phyloP scores from a whole-genome alignment of 176 grass and related monocot species.

The Musa acuminata region DNA sequence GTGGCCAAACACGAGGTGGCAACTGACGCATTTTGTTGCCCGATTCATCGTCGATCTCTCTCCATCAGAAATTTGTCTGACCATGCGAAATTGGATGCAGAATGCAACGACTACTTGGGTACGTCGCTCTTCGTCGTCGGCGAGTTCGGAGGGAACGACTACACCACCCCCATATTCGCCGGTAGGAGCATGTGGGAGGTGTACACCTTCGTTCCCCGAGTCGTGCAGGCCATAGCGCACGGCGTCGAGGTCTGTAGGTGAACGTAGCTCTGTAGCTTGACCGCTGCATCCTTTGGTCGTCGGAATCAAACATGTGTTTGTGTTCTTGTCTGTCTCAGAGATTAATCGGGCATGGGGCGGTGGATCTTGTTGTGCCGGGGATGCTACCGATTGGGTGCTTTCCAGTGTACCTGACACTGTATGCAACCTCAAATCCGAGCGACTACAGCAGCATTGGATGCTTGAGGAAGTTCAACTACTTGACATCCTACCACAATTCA shows the following conservation, averaged over 20 bases:
- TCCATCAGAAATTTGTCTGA: not conserved
- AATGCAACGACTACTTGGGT: constrained; percentile 53
- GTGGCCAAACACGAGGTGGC: constrained; percentile 51
- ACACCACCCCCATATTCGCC: constrained; percentile 59
- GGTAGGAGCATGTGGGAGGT: constrained; percentile 40
- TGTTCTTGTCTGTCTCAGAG: constrained; percentile 25
- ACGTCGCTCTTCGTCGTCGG: constrained; percentile 65
- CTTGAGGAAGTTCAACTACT: constrained; percentile 52
- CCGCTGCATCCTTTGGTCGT: too few species aligned
- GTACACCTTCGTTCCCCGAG: constrained; percentile 60
- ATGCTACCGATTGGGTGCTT: constrained; percentile 88
- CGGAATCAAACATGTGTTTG: too few species aligned
- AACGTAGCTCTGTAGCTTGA: not conserved
- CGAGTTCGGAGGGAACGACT: constrained; percentile 87
- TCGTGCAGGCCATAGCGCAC: constrained; percentile 56
- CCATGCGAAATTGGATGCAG: constrained; percentile 9
- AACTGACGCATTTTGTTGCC: too few species aligned
- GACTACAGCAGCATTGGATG: constrained; percentile 42
- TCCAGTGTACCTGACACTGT: constrained; percentile 68
- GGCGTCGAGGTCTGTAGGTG: constrained; percentile 41
- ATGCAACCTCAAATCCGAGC: constrained; percentile 29
- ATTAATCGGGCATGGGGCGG: constrained; percentile 66
- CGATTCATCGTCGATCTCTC: not conserved
- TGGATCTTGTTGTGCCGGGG: constrained; percentile 75
- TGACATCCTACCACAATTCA: constrained; percentile 43